A percentile compares a stretch with the other conserved stretches of the same genome.
These are phyloP conservation scores for Fusarium hostae DNA, from an alignment of 2,329 filamentous ascomycete species.

Conservation along the genomic window DNA sequence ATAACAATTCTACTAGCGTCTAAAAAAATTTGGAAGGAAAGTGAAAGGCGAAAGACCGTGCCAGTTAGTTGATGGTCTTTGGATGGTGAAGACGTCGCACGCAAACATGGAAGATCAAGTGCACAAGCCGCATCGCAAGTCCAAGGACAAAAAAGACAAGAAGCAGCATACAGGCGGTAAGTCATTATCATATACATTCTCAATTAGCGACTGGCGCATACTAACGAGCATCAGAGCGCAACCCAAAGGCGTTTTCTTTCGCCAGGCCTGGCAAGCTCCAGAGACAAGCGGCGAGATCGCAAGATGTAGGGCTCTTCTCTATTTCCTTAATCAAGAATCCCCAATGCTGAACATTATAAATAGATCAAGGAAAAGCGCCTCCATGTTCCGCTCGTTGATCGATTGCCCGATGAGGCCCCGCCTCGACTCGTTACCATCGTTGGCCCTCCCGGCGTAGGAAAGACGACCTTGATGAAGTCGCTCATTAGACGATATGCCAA, in stretches of 20 bases:
- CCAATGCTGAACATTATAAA: constrained; percentile 38
- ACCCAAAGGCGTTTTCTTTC: constrained; percentile 92
- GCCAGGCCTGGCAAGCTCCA: constrained; percentile 83
- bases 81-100: constrained; percentile 42
- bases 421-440: constrained; percentile 94
- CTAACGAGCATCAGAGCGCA: constrained; percentile 65
- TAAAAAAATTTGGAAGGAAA: constrained; percentile 12
- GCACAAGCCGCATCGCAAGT: constrained; percentile 85
- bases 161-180: constrained; percentile 50
- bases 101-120: constrained; percentile 80
- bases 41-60: constrained; percentile 15
- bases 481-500: constrained; percentile 95
- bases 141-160: constrained; percentile 87
- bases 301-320: constrained; percentile 67
- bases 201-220: constrained; percentile 13
- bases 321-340: neutral
- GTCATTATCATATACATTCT: neutral
- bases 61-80: constrained; percentile 35
- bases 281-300: constrained; percentile 77
- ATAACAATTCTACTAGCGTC: constrained; percentile 23
- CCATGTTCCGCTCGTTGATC: constrained; percentile 96
- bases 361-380: constrained; percentile 94
- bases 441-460: constrained; percentile 93
- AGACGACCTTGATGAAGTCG: constrained; percentile 95
- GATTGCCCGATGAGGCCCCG: constrained; percentile 93